Conservation (phyloP, 148 eudicot species). For the Rhododendron molle region DNA sequence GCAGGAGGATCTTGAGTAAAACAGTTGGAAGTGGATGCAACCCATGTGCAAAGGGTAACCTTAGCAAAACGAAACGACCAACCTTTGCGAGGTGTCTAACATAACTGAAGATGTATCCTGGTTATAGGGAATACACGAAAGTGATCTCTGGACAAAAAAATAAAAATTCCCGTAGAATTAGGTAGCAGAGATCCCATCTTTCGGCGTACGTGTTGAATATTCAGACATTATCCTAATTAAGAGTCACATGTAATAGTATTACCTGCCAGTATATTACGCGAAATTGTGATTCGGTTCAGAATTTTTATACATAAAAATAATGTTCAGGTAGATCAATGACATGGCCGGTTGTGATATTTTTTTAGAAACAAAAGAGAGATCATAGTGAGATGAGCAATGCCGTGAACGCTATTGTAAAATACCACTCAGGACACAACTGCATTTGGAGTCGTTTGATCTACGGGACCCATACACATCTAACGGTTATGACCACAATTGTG, state of each 20-base stretch:
- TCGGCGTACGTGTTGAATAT: background rate
- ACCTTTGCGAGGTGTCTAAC: background rate
- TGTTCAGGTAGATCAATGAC: background rate
- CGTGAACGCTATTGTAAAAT: background rate
- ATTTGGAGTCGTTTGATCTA: no score
- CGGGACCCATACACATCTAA: no score
- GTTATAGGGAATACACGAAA: background rate
- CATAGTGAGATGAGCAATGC: background rate
- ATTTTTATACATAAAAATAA: background rate
- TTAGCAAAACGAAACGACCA: background rate
- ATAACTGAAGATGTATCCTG: background rate
- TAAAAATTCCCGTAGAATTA: background rate
- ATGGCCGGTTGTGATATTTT: background rate
- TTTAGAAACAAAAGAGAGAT: background rate
- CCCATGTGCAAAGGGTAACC: background rate
- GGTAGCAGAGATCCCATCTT: background rate
- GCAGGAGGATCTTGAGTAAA: background rate
- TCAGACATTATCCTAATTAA: background rate
- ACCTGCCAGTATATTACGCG: background rate
- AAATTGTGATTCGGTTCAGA: background rate
- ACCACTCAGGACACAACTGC: no score
- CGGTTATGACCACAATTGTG: background rate
- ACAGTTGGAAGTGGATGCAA: background rate
- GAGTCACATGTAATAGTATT: background rate
- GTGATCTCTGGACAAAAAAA: background rate